Evolutionary conservation across 139 green algal species (phyloP), one percentile per base, ranked within the genome.

Genomic region (Micractinium conductrix): DNA sequence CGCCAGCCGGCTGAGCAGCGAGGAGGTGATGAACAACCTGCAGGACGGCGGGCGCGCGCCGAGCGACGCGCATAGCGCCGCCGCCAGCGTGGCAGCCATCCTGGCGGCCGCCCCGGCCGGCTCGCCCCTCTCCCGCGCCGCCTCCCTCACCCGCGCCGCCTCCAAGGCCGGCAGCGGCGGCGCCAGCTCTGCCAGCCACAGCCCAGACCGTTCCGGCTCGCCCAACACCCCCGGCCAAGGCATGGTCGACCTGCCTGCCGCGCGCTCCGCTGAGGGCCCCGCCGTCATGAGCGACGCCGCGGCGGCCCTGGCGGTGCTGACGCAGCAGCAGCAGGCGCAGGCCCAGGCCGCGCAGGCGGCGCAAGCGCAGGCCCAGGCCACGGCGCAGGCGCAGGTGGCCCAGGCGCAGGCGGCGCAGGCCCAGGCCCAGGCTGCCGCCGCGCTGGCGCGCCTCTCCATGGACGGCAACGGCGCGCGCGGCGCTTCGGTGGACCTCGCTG

Each of bases 11-110:
- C 53, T 81, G 55, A 55, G 55, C 9, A 70, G 45, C 9, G 75
- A 81, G 35, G 75, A 81, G 75, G 37, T 81, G 37, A 28, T 81
- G 75, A 81, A 81, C 75, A 81, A 81, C 75, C 37, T 81, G 48
- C 75, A 81, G 75, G 74, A 72, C 26, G 70, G 33, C 67, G 37
- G 71, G 48, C 44, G n/a, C 1, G 21, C 19, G 19, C 26, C 43
- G n/a, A 48, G 28, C 45, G 74, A 55, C n/a, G 74, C 55, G 35
- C 43, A 38, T 2, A 26, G 44, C 10, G 75, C 75, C 22, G 50
- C 53, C 35, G 24, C 50, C 75, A 50, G 24, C 75, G 45, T 37
- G 50, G 58, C 50, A 14, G 74, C 45, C 53, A 62, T 50, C 40
- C 69, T 75, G 38, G 38, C 38, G 17, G 22, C 7, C 22, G 69